Conservation (phyloP, 2,329 filamentous ascomycete species). For the Akanthomyces dipterigenus region DNA sequence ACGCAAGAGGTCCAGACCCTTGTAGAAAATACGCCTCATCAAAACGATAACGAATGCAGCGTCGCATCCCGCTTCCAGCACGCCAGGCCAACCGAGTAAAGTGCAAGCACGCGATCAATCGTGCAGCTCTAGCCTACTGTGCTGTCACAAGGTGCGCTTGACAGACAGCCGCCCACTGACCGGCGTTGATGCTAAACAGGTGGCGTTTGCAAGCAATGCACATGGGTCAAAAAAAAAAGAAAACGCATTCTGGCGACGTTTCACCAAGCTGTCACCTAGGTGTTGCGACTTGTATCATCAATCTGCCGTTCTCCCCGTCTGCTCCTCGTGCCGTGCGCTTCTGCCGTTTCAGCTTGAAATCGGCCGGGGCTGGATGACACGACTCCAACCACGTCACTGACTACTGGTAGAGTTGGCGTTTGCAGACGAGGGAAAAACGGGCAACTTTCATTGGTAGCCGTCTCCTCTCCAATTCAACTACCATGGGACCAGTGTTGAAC, state of each 20-base stretch:
- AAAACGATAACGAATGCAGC: not conserved
- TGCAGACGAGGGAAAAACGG: not conserved
- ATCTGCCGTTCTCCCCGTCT: not conserved
- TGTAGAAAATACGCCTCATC: not conserved
- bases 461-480: no score
- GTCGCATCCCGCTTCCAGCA: not conserved
- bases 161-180: not conserved
- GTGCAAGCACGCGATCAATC: slow-evolving; percentile 1
- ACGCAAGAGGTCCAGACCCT: not conserved
- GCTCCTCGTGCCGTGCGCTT: not conserved
- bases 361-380: not conserved
- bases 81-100: not conserved
- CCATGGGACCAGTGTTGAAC: not conserved
- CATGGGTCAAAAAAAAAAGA: not conserved
- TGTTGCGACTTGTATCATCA: not conserved
- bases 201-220: not conserved
- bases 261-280: not conserved
- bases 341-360: not conserved
- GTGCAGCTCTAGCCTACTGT: not conserved
- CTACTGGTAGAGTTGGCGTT: not conserved
- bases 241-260: not conserved
- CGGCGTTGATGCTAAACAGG: not conserved
- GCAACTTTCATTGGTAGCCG: not conserved
- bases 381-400: not conserved
- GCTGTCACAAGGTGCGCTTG: not conserved